These are phyloP conservation scores for Fusarium neocosmosporiellum DNA, from an alignment of 2,329 filamentous ascomycete genomes.

Conservation along the genomic window DNA sequence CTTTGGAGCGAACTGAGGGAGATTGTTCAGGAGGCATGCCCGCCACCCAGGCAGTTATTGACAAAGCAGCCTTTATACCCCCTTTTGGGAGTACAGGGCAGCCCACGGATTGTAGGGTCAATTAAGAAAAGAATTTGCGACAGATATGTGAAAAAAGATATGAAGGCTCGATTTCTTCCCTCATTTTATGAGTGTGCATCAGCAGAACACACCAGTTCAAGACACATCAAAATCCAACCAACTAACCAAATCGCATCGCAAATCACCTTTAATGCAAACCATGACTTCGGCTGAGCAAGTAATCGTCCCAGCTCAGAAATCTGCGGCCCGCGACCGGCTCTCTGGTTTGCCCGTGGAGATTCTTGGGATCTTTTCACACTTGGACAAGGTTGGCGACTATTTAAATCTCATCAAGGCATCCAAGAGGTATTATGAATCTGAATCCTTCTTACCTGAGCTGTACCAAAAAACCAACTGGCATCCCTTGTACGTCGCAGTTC, in stretches of 20 bases:
- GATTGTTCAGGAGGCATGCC: no score
- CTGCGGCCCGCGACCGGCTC: background rate
- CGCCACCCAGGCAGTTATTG: no score
- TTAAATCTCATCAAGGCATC: background rate
- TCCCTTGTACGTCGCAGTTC: background rate
- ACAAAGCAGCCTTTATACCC: no score
- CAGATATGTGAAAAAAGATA: background rate
- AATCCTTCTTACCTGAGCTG: background rate
- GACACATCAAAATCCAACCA: background rate
- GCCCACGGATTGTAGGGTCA: no score
- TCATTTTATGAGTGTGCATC: background rate
- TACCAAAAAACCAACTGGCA: background rate
- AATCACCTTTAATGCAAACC: background rate
- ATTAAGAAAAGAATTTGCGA: background rate
- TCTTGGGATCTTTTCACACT: background rate
- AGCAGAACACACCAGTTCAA: background rate
- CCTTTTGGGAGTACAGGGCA: no score
- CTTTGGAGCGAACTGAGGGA: no score
- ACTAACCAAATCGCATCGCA: background rate
- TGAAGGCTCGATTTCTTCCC: background rate
- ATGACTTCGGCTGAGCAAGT: background rate
- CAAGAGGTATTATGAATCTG: background rate
- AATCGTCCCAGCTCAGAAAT: background rate
- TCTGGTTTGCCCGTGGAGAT: background rate
- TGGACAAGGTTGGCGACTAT: background rate